These are phyloP conservation scores for Fusarium zealandicum DNA, from an alignment of 2,329 filamentous ascomycete genomes.

Conservation along the genomic window DNA sequence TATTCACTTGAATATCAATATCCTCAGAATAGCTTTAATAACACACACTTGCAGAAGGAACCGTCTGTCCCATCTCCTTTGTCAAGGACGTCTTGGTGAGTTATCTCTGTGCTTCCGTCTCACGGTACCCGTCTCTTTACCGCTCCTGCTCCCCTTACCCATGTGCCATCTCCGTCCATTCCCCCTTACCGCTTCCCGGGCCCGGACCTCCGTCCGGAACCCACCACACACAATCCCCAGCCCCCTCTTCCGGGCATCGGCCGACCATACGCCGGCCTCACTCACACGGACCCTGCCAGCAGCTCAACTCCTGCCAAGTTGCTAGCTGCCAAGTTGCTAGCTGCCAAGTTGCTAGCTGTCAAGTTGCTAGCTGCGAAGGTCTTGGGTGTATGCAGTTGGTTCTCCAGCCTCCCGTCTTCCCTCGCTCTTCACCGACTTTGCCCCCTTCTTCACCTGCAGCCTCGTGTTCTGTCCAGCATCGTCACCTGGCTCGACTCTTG, in stretches of 20 bases:
- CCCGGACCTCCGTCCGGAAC: conserved; percentile 35
- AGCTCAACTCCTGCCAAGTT: conserved; percentile 26
- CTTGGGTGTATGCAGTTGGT: conserved; percentile 21
- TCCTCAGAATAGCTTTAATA: conserved; percentile 31
- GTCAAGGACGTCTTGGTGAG: conserved; percentile 84
- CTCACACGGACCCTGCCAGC: conserved; percentile 20
- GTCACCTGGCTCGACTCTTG: conserved; percentile 15
- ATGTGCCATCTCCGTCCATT: conserved; percentile 22
- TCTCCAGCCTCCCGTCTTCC: conserved; percentile 21
- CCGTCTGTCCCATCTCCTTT: conserved; percentile 83
- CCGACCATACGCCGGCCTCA: conserved; percentile 25
- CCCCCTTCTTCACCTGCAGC: conserved; percentile 11
- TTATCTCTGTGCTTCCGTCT: conserved; percentile 34
- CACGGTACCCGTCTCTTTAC: conserved; percentile 13
- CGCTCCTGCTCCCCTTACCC: conserved; percentile 27
- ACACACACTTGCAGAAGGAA: conserved; percentile 67
- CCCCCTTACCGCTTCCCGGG: conserved; percentile 23
- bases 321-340: conserved; percentile 16
- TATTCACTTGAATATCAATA: conserved; percentile 7
- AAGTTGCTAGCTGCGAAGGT: conserved; percentile 23
- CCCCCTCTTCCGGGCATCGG: conserved; percentile 30
- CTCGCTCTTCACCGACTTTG: conserved; percentile 39
- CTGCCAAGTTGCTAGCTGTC: conserved; percentile 27
- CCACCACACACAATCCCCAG: conserved; percentile 22
- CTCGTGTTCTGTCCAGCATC: conserved; percentile 14